Evolutionary conservation across 2,329 filamentous ascomycete genomes (phyloP).

Genomic region (Pseudogymnoascus pannorum): DNA sequence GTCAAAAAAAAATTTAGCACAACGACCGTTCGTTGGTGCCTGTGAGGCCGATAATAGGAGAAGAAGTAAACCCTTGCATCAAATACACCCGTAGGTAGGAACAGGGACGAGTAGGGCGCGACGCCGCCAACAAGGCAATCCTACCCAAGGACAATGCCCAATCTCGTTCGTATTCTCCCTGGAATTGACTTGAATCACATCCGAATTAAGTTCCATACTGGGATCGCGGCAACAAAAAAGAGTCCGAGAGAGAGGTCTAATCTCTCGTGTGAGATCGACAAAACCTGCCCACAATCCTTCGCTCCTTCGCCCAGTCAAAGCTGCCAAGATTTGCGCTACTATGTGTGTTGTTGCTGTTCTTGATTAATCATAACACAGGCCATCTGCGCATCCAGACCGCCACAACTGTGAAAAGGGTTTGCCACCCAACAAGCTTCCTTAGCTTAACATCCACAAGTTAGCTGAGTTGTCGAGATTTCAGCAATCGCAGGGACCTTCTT

Average conservation of each 20-base stretch:
- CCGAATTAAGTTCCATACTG: neutral
- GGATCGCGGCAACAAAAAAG: neutral
- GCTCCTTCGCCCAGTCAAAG: neutral
- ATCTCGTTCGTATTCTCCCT: neutral
- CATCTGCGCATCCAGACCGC: neutral
- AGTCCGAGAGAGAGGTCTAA: neutral
- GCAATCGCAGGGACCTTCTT: neutral
- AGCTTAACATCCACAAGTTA: neutral
- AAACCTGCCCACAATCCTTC: neutral
- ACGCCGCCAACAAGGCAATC: neutral
- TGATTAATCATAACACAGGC: neutral
- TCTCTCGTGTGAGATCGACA: neutral
- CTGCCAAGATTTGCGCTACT: neutral
- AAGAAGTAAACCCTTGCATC: neutral
- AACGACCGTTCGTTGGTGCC: neutral
- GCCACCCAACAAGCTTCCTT: constrained; percentile 1
- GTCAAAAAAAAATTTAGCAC: neutral
- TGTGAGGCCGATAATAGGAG: neutral
- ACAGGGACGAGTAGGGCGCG: neutral
- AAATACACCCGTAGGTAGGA: neutral
- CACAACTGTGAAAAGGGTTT: neutral
- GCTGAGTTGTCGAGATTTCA: neutral
- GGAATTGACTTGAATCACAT: neutral
- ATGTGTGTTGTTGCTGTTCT: neutral
- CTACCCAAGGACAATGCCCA: neutral